Percentiles rank a stretch among this genome's conserved stretches.
Evolutionary conservation across 768 basidiomycete genomes (phyloP).

Genomic region (Crassisporium funariophilum): DNA sequence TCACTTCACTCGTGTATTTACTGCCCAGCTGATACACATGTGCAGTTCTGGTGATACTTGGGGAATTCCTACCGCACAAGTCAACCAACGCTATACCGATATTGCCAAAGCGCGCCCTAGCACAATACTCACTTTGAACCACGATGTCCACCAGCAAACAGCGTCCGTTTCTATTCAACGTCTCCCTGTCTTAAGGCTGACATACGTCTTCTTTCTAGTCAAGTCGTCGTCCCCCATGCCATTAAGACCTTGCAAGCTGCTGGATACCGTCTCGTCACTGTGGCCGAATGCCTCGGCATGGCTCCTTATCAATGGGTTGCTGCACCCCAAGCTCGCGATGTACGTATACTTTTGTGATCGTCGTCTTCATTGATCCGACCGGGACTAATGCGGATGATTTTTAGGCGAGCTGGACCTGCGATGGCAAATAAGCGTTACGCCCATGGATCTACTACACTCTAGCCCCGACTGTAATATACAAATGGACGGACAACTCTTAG

Average conservation of each 20-base stretch:
- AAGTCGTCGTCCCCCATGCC: constrained; percentile 25
- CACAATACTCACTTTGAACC: constrained; percentile 36
- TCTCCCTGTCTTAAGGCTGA: neutral
- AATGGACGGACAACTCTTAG: no score
- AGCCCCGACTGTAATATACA: no score
- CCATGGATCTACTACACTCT: no score
- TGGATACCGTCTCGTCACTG: constrained; percentile 5
- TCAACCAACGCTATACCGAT: constrained; percentile 24
- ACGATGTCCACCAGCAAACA: constrained; percentile 37
- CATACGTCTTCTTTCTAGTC: constrained; percentile 12
- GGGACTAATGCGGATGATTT: no score
- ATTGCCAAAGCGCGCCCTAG: constrained; percentile 22
- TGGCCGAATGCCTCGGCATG: constrained; percentile 10
- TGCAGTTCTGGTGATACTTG: constrained; percentile 33
- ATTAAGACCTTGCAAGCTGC: constrained; percentile 6
- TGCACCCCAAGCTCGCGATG: constrained; percentile 7
- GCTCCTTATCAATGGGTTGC: constrained; percentile 4
- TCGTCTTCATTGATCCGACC: no score
- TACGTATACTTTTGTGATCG: no score
- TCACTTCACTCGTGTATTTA: neutral
- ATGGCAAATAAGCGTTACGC: no score
- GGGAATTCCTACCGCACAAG: constrained; percentile 24
- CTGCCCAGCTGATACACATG: neutral
- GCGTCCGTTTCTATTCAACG: constrained; percentile 2
- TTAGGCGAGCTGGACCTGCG: no score